phyloP scores from a whole-genome alignment of 148 eudicot genomes.

The Vaccinium vitisidaea region DNA sequence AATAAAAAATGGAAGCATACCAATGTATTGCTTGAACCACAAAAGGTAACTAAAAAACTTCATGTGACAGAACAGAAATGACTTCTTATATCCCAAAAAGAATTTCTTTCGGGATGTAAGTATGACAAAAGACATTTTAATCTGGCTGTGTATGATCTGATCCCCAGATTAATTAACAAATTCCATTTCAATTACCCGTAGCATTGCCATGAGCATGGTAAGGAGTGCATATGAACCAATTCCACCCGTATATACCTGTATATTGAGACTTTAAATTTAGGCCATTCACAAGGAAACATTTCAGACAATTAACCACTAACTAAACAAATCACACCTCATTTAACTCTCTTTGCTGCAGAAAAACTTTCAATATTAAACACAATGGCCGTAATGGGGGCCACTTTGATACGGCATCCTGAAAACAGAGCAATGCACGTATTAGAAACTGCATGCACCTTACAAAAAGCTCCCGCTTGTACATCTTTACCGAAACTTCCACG shows the following conservation, averaged over 20 bases:
- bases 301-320: not conserved
- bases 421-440: slow-evolving; percentile 4
- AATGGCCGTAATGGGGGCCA: slow-evolving; percentile 87
- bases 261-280: not conserved
- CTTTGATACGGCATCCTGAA: slow-evolving; percentile 72
- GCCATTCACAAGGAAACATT: slow-evolving; percentile 9
- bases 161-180: slow-evolving; percentile 6
- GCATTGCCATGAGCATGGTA: slow-evolving; percentile 89
- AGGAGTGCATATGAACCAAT: slow-evolving; percentile 95
- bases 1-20: not conserved
- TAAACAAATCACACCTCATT: slow-evolving; percentile 56
- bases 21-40: not conserved
- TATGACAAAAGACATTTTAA: not conserved
- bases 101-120: not conserved
- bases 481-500: not conserved
- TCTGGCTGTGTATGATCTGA: not conserved
- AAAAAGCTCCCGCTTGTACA: not conserved
- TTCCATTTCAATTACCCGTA: slow-evolving; percentile 55
- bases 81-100: not conserved
- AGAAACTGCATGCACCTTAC: slow-evolving; percentile 1
- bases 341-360: slow-evolving; percentile 92
- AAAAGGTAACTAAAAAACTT: not conserved
- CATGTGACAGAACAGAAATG: not conserved
- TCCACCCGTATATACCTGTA: slow-evolving; percentile 92
- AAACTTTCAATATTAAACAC: slow-evolving; percentile 91